phyloP scores from a whole-genome alignment of 225 moss, liverwort and hornwort species.

The Marchantia polymorpha region DNA sequence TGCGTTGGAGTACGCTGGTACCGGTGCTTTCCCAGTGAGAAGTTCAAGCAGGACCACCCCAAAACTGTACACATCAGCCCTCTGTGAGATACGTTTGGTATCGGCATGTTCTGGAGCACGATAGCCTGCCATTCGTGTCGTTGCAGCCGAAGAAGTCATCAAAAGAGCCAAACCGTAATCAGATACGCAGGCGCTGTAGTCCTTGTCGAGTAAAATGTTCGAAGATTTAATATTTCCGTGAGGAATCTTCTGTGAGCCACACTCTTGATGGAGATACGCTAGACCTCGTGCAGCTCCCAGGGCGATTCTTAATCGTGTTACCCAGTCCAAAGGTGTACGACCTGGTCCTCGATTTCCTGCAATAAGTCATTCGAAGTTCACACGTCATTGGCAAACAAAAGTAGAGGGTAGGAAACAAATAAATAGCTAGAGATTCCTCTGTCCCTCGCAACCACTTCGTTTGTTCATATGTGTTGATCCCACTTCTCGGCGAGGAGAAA shows the following conservation, averaged over 20 bases:
- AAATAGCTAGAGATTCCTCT: not conserved
- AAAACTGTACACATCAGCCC: slow-evolving; percentile 70
- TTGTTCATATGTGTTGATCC: no score
- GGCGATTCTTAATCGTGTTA: slow-evolving; percentile 52
- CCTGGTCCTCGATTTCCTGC: slow-evolving; percentile 59
- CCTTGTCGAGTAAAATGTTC: slow-evolving; percentile 60
- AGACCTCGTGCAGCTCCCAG: slow-evolving; percentile 58
- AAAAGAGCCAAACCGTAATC: slow-evolving; percentile 67
- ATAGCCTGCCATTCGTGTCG: slow-evolving; percentile 56
- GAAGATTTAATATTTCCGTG: slow-evolving; percentile 76
- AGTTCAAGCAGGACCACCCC: slow-evolving; percentile 76
- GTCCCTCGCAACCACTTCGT: not conserved
- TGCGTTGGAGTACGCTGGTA: slow-evolving; percentile 41
- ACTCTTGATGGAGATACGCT: slow-evolving; percentile 61
- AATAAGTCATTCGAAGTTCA: not conserved
- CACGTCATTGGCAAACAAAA: not conserved
- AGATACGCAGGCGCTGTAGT: slow-evolving; percentile 48
- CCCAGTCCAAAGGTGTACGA: slow-evolving; percentile 57
- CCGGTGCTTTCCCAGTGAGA: slow-evolving; percentile 64
- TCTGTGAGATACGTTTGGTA: slow-evolving; percentile 62
- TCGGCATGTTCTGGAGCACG: slow-evolving; percentile 57
- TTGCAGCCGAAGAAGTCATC: slow-evolving; percentile 44
- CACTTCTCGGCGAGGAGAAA: no score
- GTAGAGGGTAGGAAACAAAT: not conserved
- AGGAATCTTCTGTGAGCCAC: slow-evolving; percentile 51